Conservation (phyloP, 306 rosid species). For the Quercus wislizeni region DNA sequence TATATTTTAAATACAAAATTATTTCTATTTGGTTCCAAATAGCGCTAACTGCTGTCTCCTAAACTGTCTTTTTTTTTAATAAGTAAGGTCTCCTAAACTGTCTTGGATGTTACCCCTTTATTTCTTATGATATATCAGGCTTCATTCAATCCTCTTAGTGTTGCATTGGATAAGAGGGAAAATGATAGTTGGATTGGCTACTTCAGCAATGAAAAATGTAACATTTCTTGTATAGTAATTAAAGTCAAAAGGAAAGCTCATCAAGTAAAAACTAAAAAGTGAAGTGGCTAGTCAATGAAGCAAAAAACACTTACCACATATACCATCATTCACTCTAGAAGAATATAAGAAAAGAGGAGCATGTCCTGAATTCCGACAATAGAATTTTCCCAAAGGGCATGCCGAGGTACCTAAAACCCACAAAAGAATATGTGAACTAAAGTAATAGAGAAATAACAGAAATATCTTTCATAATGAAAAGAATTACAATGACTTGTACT, state of each 20-base stretch:
- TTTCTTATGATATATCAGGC: not conserved
- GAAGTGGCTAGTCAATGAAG: not conserved
- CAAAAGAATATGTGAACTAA: not conserved
- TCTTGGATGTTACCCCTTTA: not conserved
- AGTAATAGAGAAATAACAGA: not conserved
- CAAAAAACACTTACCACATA: conserved; percentile 65
- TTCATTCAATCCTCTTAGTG: too few species aligned
- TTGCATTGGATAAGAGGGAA: too few species aligned
- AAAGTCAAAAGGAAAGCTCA: not conserved
- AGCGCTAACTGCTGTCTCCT: not conserved
- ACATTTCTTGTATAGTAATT: not conserved
- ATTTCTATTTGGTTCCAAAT: not conserved
- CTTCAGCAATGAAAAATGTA: not conserved
- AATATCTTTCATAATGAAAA: not conserved
- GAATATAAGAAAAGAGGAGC: conserved; percentile 54
- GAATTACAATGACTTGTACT: not conserved
- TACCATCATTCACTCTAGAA: conserved; percentile 92
- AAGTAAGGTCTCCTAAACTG: not conserved
- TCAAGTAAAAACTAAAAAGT: not conserved
- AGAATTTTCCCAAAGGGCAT: conserved; percentile 78
- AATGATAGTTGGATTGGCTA: not conserved
- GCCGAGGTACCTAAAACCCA: conserved; percentile 81
- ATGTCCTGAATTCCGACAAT: conserved; percentile 79
- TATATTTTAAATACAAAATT: not conserved
- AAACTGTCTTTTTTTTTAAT: not conserved